Percentiles rank a stretch among this genome's conserved stretches.
phyloP scores from a whole-genome alignment of 2,329 filamentous ascomycete genomes.

The Penicillium verrucosum region DNA sequence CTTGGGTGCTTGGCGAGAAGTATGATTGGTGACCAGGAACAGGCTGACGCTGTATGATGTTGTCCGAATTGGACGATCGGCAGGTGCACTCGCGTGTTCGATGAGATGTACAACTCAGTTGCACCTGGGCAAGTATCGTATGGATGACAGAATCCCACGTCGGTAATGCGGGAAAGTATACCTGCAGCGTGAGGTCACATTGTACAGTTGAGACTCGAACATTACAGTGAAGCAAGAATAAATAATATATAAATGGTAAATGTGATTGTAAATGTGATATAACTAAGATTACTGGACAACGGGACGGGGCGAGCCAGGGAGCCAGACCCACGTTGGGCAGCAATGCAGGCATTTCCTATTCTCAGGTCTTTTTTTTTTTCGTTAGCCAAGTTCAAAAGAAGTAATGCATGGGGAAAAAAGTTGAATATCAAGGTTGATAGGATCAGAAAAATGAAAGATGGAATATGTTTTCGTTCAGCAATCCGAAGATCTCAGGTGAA shows the following conservation, averaged over 20 bases:
- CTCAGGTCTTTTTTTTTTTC: constrained; percentile 8
- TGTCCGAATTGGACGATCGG: constrained; percentile 23
- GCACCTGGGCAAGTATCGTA: not conserved
- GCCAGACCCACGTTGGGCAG: constrained; percentile 35
- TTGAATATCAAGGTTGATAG: constrained; percentile 5
- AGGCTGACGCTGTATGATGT: constrained; percentile 25
- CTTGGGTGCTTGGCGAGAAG: constrained; percentile 16
- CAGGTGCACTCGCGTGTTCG: constrained; percentile 15
- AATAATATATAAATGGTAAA: not conserved
- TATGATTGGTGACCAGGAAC: constrained; percentile 19
- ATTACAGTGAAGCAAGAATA: not conserved
- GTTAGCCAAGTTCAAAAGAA: constrained; percentile 14
- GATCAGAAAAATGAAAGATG: constrained; percentile 41
- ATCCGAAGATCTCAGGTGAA: constrained; percentile 44
- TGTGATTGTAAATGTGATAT: not conserved
- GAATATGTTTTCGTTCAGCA: constrained; percentile 41
- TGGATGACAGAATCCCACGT: constrained; percentile 23
- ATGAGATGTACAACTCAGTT: not conserved
- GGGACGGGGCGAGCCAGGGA: constrained; percentile 20
- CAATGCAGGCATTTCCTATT: constrained; percentile 24
- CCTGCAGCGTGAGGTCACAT: constrained; percentile 5
- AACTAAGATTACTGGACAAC: constrained; percentile 9
- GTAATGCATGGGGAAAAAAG: constrained; percentile 4
- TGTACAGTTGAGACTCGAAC: not conserved
- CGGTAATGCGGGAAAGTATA: constrained; percentile 7